Base-by-base conservation (phyloP, 176 grass and related monocot species). In the Rhynchospora pubera region DNA sequence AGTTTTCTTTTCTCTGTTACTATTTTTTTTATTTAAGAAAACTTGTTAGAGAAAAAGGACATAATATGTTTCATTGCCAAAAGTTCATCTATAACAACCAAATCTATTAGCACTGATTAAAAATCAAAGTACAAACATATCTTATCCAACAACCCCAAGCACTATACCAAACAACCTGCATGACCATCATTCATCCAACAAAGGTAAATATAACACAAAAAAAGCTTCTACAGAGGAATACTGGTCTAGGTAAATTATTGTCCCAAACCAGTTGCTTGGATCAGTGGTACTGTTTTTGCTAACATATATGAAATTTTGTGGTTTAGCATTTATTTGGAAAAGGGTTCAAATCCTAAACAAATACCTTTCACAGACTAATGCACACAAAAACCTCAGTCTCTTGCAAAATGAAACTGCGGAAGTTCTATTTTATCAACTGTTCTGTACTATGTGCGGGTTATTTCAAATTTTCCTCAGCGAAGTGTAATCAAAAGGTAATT, bases 131-230 rank as follows among this genome's bases (percentile, higher is more conserved):
- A 63, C 9, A 61, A 45, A 63, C 3, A 82, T 18, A 82, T 65
- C 32, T 43, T 62, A 15, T 42, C 52, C 79, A 67, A 82, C 61
- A 48, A 82, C 79, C 61, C 59, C 14, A 81, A 81, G 79, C 79
- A 81, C 79, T 81, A 81, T 22, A 79, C 57, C 77, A 79, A 62
- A 79, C 56, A 4, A 62, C 57, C 8, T 8, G 19, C 6, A 62
- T 53, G 51, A 53, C 7, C 18, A 62, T 34, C 62, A 66, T 28
- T 65, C 61, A 82, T 50, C 59, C 44, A 65, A 82, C 79, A 82
- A 46, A 34, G n/a, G 47, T 18, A 24, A 39, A 19, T 32, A 62
- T 26, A 62, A 80, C n/a, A 21, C 32, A 59, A 80, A 80, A 80
- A 4, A 55, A 43, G 50, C 13, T 30, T 6, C 72, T 22, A 56